Evolutionary conservation across 73 alveolate genomes (phyloP).

Genomic region (Paramecium sonneborni): DNA sequence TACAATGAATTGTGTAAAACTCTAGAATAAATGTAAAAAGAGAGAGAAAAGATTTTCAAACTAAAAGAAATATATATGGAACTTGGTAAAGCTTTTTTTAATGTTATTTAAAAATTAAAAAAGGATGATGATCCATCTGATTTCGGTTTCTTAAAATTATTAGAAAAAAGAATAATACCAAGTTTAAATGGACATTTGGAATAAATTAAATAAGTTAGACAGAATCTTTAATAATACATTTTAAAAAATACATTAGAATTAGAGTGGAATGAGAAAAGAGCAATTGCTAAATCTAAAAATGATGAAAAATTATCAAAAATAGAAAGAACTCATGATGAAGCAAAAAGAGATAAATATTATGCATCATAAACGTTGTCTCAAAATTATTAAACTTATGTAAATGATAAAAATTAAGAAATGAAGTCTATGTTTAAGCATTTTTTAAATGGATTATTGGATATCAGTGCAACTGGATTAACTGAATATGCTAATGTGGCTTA

Average conservation of each 20-base stretch:
- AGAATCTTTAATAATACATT: not conserved
- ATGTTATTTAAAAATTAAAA: not conserved
- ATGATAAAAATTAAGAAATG: not conserved
- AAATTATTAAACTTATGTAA: not conserved
- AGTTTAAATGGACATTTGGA: not conserved
- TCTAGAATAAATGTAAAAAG: not conserved
- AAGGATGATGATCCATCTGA: slow-evolving; percentile 23
- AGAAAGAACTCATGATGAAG: slow-evolving; percentile 11
- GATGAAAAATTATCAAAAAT: not conserved
- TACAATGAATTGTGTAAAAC: not conserved
- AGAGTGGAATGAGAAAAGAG: slow-evolving; percentile 1
- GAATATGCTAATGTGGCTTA: not conserved
- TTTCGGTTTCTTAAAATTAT: not conserved
- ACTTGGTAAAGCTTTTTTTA: not conserved
- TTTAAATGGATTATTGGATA: not conserved
- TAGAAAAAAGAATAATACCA: not conserved
- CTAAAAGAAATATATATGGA: not conserved
- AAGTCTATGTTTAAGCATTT: slow-evolving; percentile 1
- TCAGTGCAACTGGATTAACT: slow-evolving; percentile 4
- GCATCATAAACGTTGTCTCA: not conserved
- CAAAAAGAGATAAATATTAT: not conserved
- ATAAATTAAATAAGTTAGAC: not conserved
- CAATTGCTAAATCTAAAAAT: not conserved
- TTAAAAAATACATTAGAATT: not conserved
- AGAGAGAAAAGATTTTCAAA: not conserved